Evolutionary conservation across 2,329 filamentous ascomycete species (phyloP).

Genomic region (Achaetomium macrosporum): DNA sequence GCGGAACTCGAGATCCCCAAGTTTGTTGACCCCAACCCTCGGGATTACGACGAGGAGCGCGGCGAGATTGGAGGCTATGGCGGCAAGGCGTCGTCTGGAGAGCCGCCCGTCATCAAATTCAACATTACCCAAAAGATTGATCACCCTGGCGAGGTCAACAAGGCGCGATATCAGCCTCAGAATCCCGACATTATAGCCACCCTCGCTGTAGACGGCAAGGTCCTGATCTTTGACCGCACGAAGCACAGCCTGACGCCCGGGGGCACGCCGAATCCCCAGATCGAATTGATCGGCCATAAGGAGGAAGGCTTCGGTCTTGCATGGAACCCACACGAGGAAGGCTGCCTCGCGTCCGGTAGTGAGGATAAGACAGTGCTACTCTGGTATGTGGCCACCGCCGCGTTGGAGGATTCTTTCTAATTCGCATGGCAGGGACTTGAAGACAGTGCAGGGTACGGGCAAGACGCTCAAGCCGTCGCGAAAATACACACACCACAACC

Average conservation of each 20-base stretch:
- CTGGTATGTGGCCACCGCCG: conserved; percentile 54
- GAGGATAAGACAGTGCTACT: conserved; percentile 88
- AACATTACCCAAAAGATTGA: conserved; percentile 93
- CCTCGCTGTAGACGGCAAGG: conserved; percentile 77
- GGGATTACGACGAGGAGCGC: conserved; percentile 84
- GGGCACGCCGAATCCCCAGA: conserved; percentile 70
- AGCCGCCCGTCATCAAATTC: conserved; percentile 73
- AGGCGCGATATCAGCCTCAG: conserved; percentile 94
- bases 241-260: conserved; percentile 80
- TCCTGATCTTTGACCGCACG: conserved; percentile 91
- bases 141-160: conserved; percentile 96
- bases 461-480: conserved; percentile 64
- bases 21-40: conserved; percentile 62
- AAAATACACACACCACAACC: conserved; percentile 79
- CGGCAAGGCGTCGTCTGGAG: conserved; percentile 53
- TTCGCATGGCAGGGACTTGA: conserved; percentile 62
- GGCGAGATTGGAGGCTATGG: conserved; percentile 94
- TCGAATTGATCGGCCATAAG: conserved; percentile 78
- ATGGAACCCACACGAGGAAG: conserved; percentile 82
- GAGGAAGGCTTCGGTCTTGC: conserved; percentile 86
- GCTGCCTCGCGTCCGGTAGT: conserved; percentile 81
- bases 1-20: conserved; percentile 92
- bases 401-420: neutral
- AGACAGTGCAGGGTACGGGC: conserved; percentile 55
- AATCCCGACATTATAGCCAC: conserved; percentile 97